Evolutionary conservation across 2,329 filamentous ascomycete species (phyloP).

Genomic region (Colletotrichum magnum): DNA sequence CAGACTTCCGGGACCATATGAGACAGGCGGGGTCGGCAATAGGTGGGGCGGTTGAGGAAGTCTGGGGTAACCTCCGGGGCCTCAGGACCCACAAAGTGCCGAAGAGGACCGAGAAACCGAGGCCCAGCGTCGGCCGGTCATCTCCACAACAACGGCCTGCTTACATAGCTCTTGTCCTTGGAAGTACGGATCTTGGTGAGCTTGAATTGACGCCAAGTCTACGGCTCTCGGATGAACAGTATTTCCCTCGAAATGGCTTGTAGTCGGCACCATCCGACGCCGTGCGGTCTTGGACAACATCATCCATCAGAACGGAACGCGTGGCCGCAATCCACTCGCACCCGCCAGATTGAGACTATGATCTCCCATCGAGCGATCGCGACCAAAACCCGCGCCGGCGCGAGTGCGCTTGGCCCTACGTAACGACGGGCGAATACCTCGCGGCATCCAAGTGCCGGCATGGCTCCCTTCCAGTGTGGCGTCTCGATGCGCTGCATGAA

Average conservation of each 20-base stretch:
- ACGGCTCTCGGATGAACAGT: neutral
- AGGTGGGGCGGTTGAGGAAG: slow-evolving; percentile 21
- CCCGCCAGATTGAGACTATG: slow-evolving; percentile 18
- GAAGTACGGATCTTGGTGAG: too few species aligned
- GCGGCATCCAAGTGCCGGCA: slow-evolving; percentile 9
- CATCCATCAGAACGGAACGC: slow-evolving; percentile 19
- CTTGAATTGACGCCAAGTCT: neutral
- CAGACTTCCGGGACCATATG: neutral
- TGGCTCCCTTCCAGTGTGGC: neutral
- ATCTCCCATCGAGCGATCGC: slow-evolving; percentile 7
- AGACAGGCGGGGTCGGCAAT: slow-evolving; percentile 17
- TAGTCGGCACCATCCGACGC: slow-evolving; percentile 7
- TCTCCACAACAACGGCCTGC: too few species aligned
- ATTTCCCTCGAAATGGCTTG: neutral
- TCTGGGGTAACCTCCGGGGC: neutral
- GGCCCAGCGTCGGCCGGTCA: neutral
- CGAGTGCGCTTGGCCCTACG: slow-evolving; percentile 24
- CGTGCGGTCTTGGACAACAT: slow-evolving; percentile 30
- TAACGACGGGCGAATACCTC: neutral
- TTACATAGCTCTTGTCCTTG: too few species aligned
- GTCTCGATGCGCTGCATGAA: neutral
- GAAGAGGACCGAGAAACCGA: neutral
- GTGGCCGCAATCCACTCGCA: slow-evolving; percentile 16
- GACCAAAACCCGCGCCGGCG: slow-evolving; percentile 1
- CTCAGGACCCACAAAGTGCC: slow-evolving; percentile 17